Evolutionary conservation across 1,284 basidiomycete genomes (phyloP).

Genomic region (Sanghuangporus sanghuang): DNA sequence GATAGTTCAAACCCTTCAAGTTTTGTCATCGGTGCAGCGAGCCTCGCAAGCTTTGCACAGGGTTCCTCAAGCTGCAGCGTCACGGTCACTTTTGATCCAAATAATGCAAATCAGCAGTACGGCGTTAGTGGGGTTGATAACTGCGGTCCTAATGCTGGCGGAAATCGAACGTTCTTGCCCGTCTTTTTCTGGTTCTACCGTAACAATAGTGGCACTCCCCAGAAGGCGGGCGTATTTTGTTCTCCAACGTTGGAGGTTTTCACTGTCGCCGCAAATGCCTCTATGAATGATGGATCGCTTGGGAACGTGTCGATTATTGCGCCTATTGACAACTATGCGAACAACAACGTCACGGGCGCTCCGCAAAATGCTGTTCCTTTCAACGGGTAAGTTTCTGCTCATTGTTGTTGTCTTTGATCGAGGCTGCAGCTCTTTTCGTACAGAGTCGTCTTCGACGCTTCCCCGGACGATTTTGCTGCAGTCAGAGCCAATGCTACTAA

Average conservation of each 20-base stretch:
- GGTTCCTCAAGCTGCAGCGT: conserved; percentile 33
- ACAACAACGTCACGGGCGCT: conserved; percentile 47
- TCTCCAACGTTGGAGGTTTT: conserved; percentile 41
- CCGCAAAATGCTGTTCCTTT: conserved; percentile 40
- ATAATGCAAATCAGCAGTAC: conserved; percentile 39
- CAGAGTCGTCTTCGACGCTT: conserved; percentile 43
- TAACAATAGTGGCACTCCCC: conserved; percentile 23
- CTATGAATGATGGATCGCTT: conserved; percentile 39
- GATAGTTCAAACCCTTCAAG: conserved; percentile 13
- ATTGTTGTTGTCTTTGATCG: neutral
- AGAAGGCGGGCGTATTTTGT: conserved; percentile 52
- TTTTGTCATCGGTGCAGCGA: no score
- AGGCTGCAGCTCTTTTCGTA: neutral
- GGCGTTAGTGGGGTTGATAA: conserved; percentile 38
- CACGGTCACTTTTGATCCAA: conserved; percentile 34
- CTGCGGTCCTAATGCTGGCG: conserved; percentile 27
- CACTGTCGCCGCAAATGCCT: conserved; percentile 38
- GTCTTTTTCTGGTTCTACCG: conserved; percentile 61
- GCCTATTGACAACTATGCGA: conserved; percentile 18
- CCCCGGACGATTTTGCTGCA: conserved; percentile 37
- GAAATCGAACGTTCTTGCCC: conserved; percentile 40
- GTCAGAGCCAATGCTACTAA: conserved; percentile 43
- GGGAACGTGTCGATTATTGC: conserved; percentile 30
- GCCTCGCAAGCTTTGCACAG: no score
- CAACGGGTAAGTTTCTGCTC: conserved; percentile 43